phyloP scores from a whole-genome alignment of 1,139 yeast species.

The Kodamaea sp. region DNA sequence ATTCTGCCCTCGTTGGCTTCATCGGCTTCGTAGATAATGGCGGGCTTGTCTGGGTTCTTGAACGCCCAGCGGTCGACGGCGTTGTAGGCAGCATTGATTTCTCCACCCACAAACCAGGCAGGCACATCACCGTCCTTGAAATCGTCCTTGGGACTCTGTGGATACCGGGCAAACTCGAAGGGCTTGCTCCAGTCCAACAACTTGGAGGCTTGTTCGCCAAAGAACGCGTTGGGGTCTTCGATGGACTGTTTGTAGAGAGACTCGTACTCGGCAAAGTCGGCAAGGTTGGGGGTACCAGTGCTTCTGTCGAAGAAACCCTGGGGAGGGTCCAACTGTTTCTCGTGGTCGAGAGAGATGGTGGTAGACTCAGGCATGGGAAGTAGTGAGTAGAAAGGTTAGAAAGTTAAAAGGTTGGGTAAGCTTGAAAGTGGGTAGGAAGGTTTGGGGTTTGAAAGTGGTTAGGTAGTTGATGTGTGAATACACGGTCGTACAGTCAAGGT shows the following conservation, averaged over 20 bases:
- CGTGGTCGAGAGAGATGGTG: conserved; percentile 46
- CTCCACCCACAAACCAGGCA: conserved; percentile 78
- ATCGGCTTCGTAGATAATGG: conserved; percentile 81
- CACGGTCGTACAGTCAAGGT: too few relatives aligned
- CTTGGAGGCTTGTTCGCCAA: conserved; percentile 60
- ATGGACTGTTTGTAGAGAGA: conserved; percentile 66
- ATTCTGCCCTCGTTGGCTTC: conserved; percentile 65
- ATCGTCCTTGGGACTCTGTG: conserved; percentile 49
- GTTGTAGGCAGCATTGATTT: conserved; percentile 75
- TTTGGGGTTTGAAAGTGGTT: too few relatives aligned
- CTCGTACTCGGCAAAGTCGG: conserved; percentile 57
- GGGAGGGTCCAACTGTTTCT: conserved; percentile 51
- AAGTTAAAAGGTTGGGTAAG: neutral
- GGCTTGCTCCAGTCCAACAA: conserved; percentile 64
- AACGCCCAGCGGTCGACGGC: conserved; percentile 82
- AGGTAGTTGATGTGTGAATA: too few relatives aligned
- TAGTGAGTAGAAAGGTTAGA: neutral
- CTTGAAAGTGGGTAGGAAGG: conserved; percentile 1
- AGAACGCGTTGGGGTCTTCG: conserved; percentile 64
- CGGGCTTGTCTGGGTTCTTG: conserved; percentile 67
- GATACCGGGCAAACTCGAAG: conserved; percentile 59
- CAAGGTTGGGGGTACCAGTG: conserved; percentile 45
- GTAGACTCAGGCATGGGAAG: conserved; percentile 11
- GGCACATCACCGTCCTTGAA: conserved; percentile 68
- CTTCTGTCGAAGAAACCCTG: conserved; percentile 57